Conservation (phyloP, 139 green algal genomes). For the Coccomyxa sp. region DNA sequence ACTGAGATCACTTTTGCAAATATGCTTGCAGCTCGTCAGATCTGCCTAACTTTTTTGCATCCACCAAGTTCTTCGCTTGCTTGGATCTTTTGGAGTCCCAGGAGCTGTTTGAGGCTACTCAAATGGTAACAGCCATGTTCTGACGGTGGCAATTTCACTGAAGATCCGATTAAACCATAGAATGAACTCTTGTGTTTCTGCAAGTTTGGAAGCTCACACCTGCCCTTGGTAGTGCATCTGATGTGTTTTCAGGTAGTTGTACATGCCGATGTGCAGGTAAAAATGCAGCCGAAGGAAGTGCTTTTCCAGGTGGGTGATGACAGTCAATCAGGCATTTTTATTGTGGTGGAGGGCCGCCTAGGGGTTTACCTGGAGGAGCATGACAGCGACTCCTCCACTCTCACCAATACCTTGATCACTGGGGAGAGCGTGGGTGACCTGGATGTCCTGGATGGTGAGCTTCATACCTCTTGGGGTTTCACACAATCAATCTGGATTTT, state of each 20-base stretch:
- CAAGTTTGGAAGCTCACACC: no score
- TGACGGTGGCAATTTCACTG: no score
- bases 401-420: slow-evolving; percentile 63
- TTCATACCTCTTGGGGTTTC: not conserved
- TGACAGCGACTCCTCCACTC: slow-evolving; percentile 31
- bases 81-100: slow-evolving; percentile 68
- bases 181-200: no score
- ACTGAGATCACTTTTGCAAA: not conserved
- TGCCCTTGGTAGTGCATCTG: no score
- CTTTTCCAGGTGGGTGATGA: slow-evolving; percentile 56
- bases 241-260: no score
- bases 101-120: slow-evolving; percentile 55
- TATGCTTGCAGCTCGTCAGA: slow-evolving; percentile 6
- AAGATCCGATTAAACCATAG: no score
- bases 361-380: slow-evolving; percentile 57
- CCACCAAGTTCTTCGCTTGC: slow-evolving; percentile 79
- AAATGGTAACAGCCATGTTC: slow-evolving; percentile 18
- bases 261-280: slow-evolving; percentile 24
- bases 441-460: slow-evolving; percentile 65
- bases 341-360: slow-evolving; percentile 66
- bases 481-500: not conserved
- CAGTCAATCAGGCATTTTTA: slow-evolving; percentile 63
- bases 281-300: slow-evolving; percentile 47
- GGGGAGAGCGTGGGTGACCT: slow-evolving; percentile 73
- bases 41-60: slow-evolving; percentile 66